Base-by-base conservation (phyloP, 306 rosid genomes). In the Inga leiocalycina region DNA sequence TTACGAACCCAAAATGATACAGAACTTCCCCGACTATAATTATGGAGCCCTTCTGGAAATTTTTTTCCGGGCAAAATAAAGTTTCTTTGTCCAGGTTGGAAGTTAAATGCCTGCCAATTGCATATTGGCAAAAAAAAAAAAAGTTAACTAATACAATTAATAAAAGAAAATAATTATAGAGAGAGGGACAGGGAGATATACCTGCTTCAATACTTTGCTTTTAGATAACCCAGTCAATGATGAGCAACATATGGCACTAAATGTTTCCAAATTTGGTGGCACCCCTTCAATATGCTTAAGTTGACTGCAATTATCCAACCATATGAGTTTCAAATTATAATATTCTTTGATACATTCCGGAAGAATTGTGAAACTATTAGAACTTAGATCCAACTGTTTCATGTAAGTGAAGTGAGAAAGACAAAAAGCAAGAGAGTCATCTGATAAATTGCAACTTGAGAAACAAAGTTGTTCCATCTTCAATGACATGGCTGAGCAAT, bases 201-300 rank as follows among this genome's bases (percentile, higher is more conserved):
- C 82, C 76, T 79, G 76, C 16, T 16, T 49, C 24, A 79, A 13
- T 52, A 79, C 27, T 9, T 35, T 48, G 82, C 48, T 35, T 68
- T 41, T n/a, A 13, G 68, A 69, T 12, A 32, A 3, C 3, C 8
- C 3, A 54, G 69, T 51, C 67, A 79, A 49, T 2, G 52, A 39
- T 3, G 48, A 51, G 82, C 82, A 79, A 27, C 7, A 17, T 65
- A 10, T 6, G 14, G 64, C 81, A 7, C 4, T 69, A 45, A 45
- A 45, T 45, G 1, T 8, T 9, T 45, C 48, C 48, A 45, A 45
- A 9, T 45, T 45, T 45, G 82, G 76, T n/a, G 82, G 76, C 35
- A 79, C 35, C 41, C 13, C 82, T 19, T 0, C 32, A 68, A 79
- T 69, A 17, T n/a, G 10, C 15, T 16, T 24, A 49, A 79, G 76